A percentile compares a stretch with the other conserved stretches of the same genome.
Evolutionary conservation across 371 early-diverging fungal genomes (phyloP).

Genomic region (Coemansia sp.): DNA sequence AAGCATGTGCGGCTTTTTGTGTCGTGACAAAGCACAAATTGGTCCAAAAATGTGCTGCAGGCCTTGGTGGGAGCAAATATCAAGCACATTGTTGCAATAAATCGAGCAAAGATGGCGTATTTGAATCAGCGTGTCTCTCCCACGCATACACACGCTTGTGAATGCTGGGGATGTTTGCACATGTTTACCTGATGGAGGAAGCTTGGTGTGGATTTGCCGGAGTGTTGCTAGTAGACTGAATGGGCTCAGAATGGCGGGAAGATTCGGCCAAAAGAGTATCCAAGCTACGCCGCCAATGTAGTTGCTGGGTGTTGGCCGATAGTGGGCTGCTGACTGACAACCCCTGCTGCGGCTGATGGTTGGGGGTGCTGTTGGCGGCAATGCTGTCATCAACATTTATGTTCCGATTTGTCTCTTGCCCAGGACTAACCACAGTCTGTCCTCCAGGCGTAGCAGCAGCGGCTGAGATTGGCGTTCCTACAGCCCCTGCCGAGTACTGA

Average conservation of each 20-base stretch:
- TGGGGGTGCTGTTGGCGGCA: not conserved
- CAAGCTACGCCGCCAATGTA: not conserved
- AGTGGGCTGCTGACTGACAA: not conserved
- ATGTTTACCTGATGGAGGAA: slow-evolving; percentile 6
- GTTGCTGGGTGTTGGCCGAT: not conserved
- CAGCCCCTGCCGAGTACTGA: not conserved
- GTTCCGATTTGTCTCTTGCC: not conserved
- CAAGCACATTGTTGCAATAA: slow-evolving; percentile 16
- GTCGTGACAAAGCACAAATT: not conserved
- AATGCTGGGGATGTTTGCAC: not conserved
- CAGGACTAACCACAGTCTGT: not conserved
- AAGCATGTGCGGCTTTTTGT: not conserved
- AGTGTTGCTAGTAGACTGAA: slow-evolving; percentile 7
- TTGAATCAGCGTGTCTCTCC: slow-evolving; percentile 9
- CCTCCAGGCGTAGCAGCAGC: not conserved
- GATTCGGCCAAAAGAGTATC: not conserved
- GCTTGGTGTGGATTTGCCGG: not conserved
- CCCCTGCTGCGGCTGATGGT: not conserved
- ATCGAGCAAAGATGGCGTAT: slow-evolving; percentile 8
- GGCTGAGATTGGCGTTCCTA: not conserved
- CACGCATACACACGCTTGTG: not conserved
- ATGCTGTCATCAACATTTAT: not conserved
- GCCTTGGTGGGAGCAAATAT: not conserved
- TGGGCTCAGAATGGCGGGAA: not conserved
- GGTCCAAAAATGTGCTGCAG: not conserved